Evolutionary conservation across 176 grass and related monocot species (phyloP), one percentile per base, ranked within the genome.

Genomic region (Musa troglodytarum): DNA sequence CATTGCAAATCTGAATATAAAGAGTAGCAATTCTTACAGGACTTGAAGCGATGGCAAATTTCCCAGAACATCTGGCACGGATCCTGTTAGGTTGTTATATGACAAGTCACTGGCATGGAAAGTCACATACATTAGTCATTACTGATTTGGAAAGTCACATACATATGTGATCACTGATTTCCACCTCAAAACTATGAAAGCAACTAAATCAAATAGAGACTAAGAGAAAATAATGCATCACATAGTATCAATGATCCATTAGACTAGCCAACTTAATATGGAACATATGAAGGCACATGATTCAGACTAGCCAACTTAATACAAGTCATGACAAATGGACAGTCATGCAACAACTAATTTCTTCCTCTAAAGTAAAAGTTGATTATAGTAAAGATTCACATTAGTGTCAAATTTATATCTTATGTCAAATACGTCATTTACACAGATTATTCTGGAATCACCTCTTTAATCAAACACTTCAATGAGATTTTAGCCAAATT

Each of bases 81-180:
- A 15, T 5, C 87, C 87, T 10, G 63, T 76, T 81, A 93, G 75
- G 53, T 87, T 87, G 19, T 93, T 93, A 79, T 87, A 13, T 28
- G 90, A 93, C 28, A 89, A 77, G 68, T 93, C 77, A 25, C 87
- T 93, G 77, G 53, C 84, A 89, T 67, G 24, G 28, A 16, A 58
- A 58, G 55, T 58, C 55, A 17, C 55, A 58, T 16, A 58, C 17
- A 16, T 58, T 17, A 58, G 55, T 58, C 55, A n/a, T 16, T 17
- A 16, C 55, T 58, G 17, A 16, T 16, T 58, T 58, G 34, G 34
- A 16, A 58, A 58, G 55, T 58, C 22, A 22, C 55, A 17, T 16
- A 58, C 17, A 0, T 58, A 58, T 17, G 55, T 58, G 2, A 58
- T 16, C 13, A 16, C 55, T 58, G 17, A 16, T 16, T 58, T 58